Evolutionary conservation across 371 early-diverging fungal genomes (phyloP), one percentile per base, ranked within the genome.

Genomic region (Mortierella polycephala): DNA sequence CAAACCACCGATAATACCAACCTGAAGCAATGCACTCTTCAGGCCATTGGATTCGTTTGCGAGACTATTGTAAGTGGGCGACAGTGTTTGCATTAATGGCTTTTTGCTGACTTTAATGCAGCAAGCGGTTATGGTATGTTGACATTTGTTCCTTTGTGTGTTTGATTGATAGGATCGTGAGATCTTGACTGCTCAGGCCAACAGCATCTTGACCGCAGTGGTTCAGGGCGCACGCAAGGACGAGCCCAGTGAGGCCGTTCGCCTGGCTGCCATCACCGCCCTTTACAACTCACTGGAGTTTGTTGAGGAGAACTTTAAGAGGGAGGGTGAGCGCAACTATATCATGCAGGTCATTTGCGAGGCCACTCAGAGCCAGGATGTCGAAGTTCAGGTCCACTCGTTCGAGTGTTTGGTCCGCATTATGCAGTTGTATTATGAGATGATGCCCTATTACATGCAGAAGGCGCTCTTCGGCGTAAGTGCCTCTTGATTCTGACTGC

Each of bases 331-430:
- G 82, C 89, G 99, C 66, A 96, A 98, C 84, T 95, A 93, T 65
- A 96, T 99, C 64, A 99, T 99, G 99, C 94, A 95, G 79, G 91
- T 96, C n/a, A 95, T 99, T 13, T 99, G 98, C 81, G 97, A 96
- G 77, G 95, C 96, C 39, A 95, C 97, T 21, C 95, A 96, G 85
- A 88, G 91, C 75, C 74, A 83, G 30, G 89, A 91, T 51, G 86
- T 77, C 23, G 87, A 86, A 44, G 92, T 98, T 47, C 92, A 95
- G 73, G 91, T 92, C 16, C 89, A 91, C 20, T 94, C 97, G 9
- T 98, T 94, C 74, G 95, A 99, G 84, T 96, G 97, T 83, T 86
- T 99, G 83, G 96, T 96, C 46, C 91, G 94, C 68, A 98, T 98
- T 64, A 95, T 98, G 92, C 91, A 92, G 70, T 86, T 95, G 12